phyloP scores from a whole-genome alignment of 352 stramenopile genomes.

The Pythium brassicae region DNA sequence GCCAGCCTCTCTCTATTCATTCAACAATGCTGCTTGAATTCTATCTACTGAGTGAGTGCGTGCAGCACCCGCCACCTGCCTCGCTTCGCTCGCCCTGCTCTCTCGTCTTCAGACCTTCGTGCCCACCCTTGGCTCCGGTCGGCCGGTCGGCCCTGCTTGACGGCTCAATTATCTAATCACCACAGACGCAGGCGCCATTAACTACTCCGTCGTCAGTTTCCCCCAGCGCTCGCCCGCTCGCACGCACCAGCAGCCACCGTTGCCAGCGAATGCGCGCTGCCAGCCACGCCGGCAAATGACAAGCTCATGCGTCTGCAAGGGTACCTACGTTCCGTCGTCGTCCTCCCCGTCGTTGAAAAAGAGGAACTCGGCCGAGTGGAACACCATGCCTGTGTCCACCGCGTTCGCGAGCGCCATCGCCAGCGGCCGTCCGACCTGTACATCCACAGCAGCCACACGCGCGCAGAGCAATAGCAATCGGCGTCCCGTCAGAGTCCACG shows the following conservation, averaged over 20 bases:
- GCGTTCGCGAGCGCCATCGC: constrained; percentile 37
- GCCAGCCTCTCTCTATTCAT: too few species aligned
- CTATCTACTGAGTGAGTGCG: neutral
- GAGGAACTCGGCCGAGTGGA: constrained; percentile 63
- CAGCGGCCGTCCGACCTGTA: constrained; percentile 46
- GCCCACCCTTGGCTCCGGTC: constrained; percentile 1
- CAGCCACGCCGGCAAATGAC: too few species aligned
- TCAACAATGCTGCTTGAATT: too few species aligned
- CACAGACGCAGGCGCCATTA: constrained; percentile 46
- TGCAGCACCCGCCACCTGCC: neutral
- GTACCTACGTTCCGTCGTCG: constrained; percentile 75
- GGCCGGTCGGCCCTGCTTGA: neutral
- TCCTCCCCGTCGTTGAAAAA: constrained; percentile 76
- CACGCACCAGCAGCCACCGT: constrained; percentile 2
- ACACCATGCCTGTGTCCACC: constrained; percentile 49
- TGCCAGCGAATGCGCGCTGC: neutral
- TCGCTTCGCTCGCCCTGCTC: too few species aligned
- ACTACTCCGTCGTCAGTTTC: constrained; percentile 76
- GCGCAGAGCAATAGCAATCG: neutral
- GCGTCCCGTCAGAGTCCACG: neutral
- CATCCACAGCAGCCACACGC: neutral
- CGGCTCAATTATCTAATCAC: constrained; percentile 59
- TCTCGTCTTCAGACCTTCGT: too few species aligned
- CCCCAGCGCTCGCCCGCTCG: constrained; percentile 5
- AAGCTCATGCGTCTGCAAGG: neutral